Base-by-base conservation (phyloP, 345 rosid genomes). In the Salix brachista region DNA sequence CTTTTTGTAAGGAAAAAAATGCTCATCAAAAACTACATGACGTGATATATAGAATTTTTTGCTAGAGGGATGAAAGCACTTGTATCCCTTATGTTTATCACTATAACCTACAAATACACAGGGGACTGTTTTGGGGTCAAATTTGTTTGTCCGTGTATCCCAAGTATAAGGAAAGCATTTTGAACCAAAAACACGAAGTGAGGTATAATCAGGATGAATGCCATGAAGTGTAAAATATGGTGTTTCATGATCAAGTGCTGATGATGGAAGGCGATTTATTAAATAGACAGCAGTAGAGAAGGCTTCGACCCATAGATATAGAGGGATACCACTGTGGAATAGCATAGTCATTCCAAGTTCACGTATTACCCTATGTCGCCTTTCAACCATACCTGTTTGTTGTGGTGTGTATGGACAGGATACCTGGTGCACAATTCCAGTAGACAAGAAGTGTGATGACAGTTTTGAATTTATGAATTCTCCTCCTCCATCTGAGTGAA, bases 271-370 rank as follows among this genome's bases (percentile, higher is more conserved):
- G 3, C 30, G 26, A 30, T 69, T 19, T 13, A 71, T 25, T 0
- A 79, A 4, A 10, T 42, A 73, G 0, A 65, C 39, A 36, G 2
- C 34, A 2, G 32, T 75, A 8, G 60, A 9, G 32, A 75, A 75
- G 14, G 64, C 73, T 28, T 75, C 44, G 0, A 75, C 21, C 72
- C 76, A 75, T n/a, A 70, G 16, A 37, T 9, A 75, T 7, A 75
- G 6, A 13, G 36, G 68, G 0, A 71, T 72, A 70, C 61, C 23
- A 72, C 19, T 17, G 13, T 75, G 71, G 11, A 75, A 80, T 14
- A 80, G 7, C 62, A 67, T 78, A 1, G 62, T 30, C 74, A 79
- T 73, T 1, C 74, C 81, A 11, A 79, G 1, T 44, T 79, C 81
- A 8, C 54, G 5, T 37, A 73, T 79, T 1, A 37, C 42, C 1